Conservation (phyloP, 768 basidiomycete species). For the Trametes elegans region DNA sequence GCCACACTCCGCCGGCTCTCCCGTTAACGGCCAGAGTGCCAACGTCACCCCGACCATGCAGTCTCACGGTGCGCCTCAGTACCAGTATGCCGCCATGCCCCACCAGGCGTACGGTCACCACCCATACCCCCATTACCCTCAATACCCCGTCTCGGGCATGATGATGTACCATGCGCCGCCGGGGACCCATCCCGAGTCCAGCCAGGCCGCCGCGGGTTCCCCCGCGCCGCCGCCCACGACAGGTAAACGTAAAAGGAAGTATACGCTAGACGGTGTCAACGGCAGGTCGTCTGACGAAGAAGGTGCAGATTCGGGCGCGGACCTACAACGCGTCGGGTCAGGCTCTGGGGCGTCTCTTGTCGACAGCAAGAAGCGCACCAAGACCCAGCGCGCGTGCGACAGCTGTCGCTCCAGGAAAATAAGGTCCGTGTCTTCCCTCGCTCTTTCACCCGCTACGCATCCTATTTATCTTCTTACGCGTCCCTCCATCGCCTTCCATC, state of each 20-base stretch:
- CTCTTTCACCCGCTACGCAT: slow-evolving; percentile 1
- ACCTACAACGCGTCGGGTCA: slow-evolving; percentile 37
- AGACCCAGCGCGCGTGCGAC: slow-evolving; percentile 91
- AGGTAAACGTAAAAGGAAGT: slow-evolving; percentile 68
- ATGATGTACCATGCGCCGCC: slow-evolving; percentile 60
- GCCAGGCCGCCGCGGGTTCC: slow-evolving; percentile 27
- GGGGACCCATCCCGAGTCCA: slow-evolving; percentile 35
- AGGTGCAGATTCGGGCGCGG: slow-evolving; percentile 39
- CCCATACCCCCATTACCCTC: slow-evolving; percentile 55
- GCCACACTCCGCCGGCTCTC: slow-evolving; percentile 30
- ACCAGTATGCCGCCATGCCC: slow-evolving; percentile 54
- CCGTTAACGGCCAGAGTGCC: slow-evolving; percentile 38
- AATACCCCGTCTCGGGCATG: slow-evolving; percentile 51
- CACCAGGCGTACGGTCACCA: slow-evolving; percentile 50
- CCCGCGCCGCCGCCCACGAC: slow-evolving; percentile 32
- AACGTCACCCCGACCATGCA: slow-evolving; percentile 38
- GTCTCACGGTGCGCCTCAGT: slow-evolving; percentile 39
- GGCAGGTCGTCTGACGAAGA: slow-evolving; percentile 54
- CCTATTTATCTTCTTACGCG: slow-evolving; percentile 6
- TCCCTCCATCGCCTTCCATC: neutral
- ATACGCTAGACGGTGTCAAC: slow-evolving; percentile 12
- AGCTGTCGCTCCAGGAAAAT: slow-evolving; percentile 91
- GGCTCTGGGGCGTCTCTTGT: slow-evolving; percentile 17
- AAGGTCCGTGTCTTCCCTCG: slow-evolving; percentile 41
- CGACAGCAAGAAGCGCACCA: slow-evolving; percentile 85